Conservation (phyloP, 768 basidiomycete genomes). For the Xerocomus potaroensis region DNA sequence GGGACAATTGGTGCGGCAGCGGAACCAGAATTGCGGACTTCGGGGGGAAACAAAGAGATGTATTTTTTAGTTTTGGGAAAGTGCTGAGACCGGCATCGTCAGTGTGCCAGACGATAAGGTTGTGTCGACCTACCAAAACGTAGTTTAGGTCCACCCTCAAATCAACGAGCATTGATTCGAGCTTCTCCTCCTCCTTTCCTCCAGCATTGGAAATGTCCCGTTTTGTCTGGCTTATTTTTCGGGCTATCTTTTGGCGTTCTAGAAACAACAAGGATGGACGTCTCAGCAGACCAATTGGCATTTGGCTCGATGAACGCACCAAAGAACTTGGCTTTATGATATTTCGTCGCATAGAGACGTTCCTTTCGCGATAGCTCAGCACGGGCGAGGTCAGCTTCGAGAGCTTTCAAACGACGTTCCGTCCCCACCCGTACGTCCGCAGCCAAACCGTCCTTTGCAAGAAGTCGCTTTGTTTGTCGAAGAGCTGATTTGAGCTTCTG, state of each 20-base stretch:
- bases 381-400: constrained; percentile 67
- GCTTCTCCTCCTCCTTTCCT: constrained; percentile 34
- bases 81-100: constrained; percentile 46
- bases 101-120: not conserved
- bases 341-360: constrained; percentile 66
- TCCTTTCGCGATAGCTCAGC: constrained; percentile 65
- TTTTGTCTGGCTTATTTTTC: constrained; percentile 71
- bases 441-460: constrained; percentile 84
- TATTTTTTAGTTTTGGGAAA: constrained; percentile 87
- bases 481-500: constrained; percentile 84
- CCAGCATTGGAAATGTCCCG: constrained; percentile 41
- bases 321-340: constrained; percentile 94
- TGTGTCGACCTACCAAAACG: constrained; percentile 54
- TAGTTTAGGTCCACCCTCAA: constrained; percentile 90
- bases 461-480: constrained; percentile 75
- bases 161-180: constrained; percentile 49
- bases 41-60: constrained; percentile 83
- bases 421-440: constrained; percentile 80
- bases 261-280: not conserved
- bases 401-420: constrained; percentile 68
- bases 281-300: not conserved
- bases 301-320: constrained; percentile 44
- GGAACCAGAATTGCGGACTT: constrained; percentile 32
- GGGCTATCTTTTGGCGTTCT: constrained; percentile 86
- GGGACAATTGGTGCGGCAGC: constrained; percentile 5